Base-by-base conservation (phyloP, 176 grass and related monocot genomes). In the Dendrocalamus sinicus region DNA sequence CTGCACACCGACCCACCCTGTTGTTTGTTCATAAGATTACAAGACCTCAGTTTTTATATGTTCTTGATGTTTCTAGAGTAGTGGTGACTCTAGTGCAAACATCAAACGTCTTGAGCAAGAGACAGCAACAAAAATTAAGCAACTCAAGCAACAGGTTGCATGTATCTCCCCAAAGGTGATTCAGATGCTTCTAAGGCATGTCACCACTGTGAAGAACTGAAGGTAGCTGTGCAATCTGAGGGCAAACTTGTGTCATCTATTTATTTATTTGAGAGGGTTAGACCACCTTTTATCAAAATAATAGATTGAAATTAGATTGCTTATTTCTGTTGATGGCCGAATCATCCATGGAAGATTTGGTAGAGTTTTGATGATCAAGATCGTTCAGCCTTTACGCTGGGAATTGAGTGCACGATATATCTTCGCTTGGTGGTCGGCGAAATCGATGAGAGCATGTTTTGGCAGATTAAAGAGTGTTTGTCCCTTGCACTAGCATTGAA, bases 91-190 rank as follows among this genome's bases (percentile, higher is more conserved):
- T 35, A 91, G 93, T 15, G 91, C 88, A 2, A 95, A 95, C 43
- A 91, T 97, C 60, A 97, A 93, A 60, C 91, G 93, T 39, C 91
- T 97, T 43, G 91, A 97, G 63, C 63, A 90, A 86, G 95, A 97
- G 82, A 97, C 95, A 28, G 83, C 77, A 0, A 67, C 14, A 28
- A 97, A 97, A 65, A 93, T 97, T 1, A 74, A 79, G 16, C 79
- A 78, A 14, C 89, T 95, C 69, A 95, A 83, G 40, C 68, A 91
- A 17, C 92, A 94, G 72, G 86, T 91, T 9, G 71, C 89, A 26
- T 83, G 32, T 24, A 89, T 88, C 67, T 90, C 89, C 26, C 78
- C 83, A 12, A 93, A 97, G 77, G 91, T 97, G 15, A 88, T 97
- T 39, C 79, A 86, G 78, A 97, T 97, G 95, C 92, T 97, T 47